These are phyloP conservation scores for Penicillium egyptiacum DNA, from an alignment of 495 filamentous ascomycete species.

Conservation along the genomic window DNA sequence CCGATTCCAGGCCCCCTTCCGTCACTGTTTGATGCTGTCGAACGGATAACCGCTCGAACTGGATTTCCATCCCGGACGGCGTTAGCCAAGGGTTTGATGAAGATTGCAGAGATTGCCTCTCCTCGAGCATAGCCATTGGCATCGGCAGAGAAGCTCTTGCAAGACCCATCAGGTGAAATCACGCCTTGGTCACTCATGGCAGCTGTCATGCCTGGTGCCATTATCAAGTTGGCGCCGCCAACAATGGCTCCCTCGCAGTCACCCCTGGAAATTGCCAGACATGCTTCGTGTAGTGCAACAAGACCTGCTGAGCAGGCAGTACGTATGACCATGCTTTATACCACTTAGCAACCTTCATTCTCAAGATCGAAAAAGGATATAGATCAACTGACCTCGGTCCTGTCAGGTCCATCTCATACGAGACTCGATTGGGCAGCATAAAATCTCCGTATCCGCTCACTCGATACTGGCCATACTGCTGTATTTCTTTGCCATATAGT, in stretches of 20 bases:
- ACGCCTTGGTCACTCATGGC: conserved; percentile 35
- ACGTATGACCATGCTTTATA: conserved; percentile 26
- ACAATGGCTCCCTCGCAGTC: conserved; percentile 45
- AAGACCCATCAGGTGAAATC: conserved; percentile 35
- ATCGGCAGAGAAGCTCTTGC: conserved; percentile 57
- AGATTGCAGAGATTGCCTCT: conserved; percentile 47
- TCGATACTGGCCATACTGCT: conserved; percentile 21
- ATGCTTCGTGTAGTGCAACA: conserved; percentile 29
- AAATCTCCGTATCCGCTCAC: conserved; percentile 28
- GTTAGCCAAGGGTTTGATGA: conserved; percentile 32
- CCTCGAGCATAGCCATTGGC: conserved; percentile 66
- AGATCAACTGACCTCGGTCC: conserved; percentile 29
- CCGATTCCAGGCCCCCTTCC: conserved; percentile 26
- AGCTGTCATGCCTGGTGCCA: conserved; percentile 32
- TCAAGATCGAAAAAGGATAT: not conserved
- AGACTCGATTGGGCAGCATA: conserved; percentile 33
- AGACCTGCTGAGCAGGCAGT: conserved; percentile 39
- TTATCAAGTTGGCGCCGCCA: conserved; percentile 45
- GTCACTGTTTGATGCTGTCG: conserved; percentile 33
- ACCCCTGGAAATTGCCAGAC: conserved; percentile 18
- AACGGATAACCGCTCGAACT: conserved; percentile 42
- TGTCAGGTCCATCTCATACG: conserved; percentile 32
- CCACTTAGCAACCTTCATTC: not conserved
- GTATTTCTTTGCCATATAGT: conserved; percentile 27
- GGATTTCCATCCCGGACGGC: conserved; percentile 38